Evolutionary conservation across 2,329 filamentous ascomycete species (phyloP), one percentile per base, ranked within the genome.

Genomic region (Macroventuria anomochaeta): DNA sequence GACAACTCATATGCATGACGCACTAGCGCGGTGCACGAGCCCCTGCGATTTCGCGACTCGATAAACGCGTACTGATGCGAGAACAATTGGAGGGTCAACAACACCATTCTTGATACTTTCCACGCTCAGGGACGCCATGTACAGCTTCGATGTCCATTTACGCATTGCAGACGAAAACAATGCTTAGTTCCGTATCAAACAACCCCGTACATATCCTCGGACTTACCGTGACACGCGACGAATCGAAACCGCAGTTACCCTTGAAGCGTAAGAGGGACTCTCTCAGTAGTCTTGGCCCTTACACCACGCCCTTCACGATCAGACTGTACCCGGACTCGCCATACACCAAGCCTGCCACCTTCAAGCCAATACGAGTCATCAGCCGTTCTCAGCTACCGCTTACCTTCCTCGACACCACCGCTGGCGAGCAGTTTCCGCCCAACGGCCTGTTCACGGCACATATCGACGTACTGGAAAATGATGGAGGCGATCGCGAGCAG

Each of bases 321-420:
- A 60, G 70, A 55, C 65, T 71, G 31, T 68, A 66, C 44, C 65
- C 69, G 5, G 51, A 61, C 7, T 69, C 70, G 3, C 62, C 64
- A 8, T 64, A 68, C 53, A 60, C 68, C 7, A 70, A 62, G 37
- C 61, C 73, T 20, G 40, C 54, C 18, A 68, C 59, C 2, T 71
- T 76, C 55, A 69, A 60, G 46, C 73, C 73, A 11, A 48, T 76
- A 46, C 68, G 65, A 21, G 52, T 75, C 25, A 69, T 76, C 46
- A 59, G 59, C 25, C 71, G 75, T 6, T 66, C 70, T 11, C 71
- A 75, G 49, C 58, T 76, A 15, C 72, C 74, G 17, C 67, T 76
- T 28, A 72, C 68, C 12, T 74, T 73, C 50, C 70, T 76, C 61
- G 72, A 75, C 48, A 64, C 67, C 8, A 52, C 61, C 12, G n/a